These are phyloP conservation scores for Microthyrium microscopicum DNA, from an alignment of 2,329 filamentous ascomycete species.

Conservation along the genomic window DNA sequence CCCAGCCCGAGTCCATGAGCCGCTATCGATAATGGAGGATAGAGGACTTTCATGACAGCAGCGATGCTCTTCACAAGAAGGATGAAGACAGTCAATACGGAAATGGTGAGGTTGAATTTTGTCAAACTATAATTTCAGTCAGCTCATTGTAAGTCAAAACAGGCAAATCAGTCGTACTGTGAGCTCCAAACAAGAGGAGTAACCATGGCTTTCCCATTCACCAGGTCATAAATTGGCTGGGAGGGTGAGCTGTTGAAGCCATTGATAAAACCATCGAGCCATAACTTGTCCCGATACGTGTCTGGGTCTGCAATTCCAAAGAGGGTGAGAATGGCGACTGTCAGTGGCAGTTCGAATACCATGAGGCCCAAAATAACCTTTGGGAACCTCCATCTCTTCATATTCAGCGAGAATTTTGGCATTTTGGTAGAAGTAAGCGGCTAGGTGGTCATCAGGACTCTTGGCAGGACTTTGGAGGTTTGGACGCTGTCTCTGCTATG, in stretches of 20 bases:
- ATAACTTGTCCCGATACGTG: conserved; percentile 53
- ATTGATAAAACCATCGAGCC: conserved; percentile 53
- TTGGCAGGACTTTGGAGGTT: no score
- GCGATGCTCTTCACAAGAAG: conserved; percentile 53
- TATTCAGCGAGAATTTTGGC: no score
- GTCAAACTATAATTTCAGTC: conserved; percentile 41
- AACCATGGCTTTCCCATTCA: conserved; percentile 47
- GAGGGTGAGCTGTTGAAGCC: conserved; percentile 60
- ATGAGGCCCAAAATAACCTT: conserved; percentile 40
- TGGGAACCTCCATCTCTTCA: conserved; percentile 30
- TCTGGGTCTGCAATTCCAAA: conserved; percentile 60
- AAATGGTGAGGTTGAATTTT: conserved; percentile 60
- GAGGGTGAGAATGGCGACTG: conserved; percentile 49
- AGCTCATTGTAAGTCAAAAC: not conserved
- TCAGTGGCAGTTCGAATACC: conserved; percentile 46
- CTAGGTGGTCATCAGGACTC: no score
- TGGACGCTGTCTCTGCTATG: no score
- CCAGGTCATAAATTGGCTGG: conserved; percentile 54
- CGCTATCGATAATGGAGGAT: conserved; percentile 44
- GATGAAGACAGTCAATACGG: conserved; percentile 60
- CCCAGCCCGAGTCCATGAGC: conserved; percentile 40
- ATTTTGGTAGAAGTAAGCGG: no score
- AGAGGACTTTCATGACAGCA: conserved; percentile 55
- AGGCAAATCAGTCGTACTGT: conserved; percentile 36
- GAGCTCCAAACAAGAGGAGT: conserved; percentile 57